Evolutionary conservation across 2,329 filamentous ascomycete species (phyloP).

Genomic region (Cladophialophora bantiana): DNA sequence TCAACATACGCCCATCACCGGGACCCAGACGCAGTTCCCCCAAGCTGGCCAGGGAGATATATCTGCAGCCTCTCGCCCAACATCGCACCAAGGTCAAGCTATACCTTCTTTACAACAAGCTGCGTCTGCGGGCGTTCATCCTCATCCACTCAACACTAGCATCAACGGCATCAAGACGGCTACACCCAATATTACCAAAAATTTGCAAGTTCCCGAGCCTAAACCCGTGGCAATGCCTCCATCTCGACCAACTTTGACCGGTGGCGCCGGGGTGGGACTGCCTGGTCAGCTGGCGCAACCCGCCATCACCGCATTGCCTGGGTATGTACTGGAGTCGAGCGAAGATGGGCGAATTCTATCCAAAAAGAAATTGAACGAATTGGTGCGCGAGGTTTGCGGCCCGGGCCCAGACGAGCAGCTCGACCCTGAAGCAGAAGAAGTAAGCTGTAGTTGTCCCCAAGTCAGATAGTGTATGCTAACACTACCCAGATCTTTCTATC

Average conservation of each 20-base stretch:
- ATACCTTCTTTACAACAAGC: conserved; percentile 41
- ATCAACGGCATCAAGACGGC: conserved; percentile 55
- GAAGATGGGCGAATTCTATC: conserved; percentile 93
- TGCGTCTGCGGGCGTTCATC: conserved; percentile 46
- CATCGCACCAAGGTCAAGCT: conserved; percentile 46
- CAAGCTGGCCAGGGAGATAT: conserved; percentile 19
- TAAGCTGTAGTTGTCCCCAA: conserved; percentile 52
- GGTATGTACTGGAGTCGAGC: conserved; percentile 80
- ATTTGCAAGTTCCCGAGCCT: conserved; percentile 73
- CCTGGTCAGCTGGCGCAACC: conserved; percentile 88
- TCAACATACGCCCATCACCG: conserved; percentile 55
- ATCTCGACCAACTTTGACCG: conserved; percentile 80
- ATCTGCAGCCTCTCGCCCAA: conserved; percentile 30
- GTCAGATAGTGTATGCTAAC: conserved; percentile 5
- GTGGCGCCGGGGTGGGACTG: conserved; percentile 74
- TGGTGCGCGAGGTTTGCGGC: conserved; percentile 92
- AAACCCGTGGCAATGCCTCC: conserved; percentile 75
- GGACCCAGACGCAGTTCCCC: conserved; percentile 46
- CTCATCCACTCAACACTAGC: conserved; percentile 52
- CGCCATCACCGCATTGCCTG: conserved; percentile 78
- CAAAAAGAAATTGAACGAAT: conserved; percentile 96
- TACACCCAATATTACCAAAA: conserved; percentile 85
- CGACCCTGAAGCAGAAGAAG: conserved; percentile 94
- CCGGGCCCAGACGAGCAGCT: conserved; percentile 74
- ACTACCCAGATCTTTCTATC: conserved; percentile 75